Conservation (phyloP, 108 stramenopile genomes). For the Schizochytrium sp. region DNA sequence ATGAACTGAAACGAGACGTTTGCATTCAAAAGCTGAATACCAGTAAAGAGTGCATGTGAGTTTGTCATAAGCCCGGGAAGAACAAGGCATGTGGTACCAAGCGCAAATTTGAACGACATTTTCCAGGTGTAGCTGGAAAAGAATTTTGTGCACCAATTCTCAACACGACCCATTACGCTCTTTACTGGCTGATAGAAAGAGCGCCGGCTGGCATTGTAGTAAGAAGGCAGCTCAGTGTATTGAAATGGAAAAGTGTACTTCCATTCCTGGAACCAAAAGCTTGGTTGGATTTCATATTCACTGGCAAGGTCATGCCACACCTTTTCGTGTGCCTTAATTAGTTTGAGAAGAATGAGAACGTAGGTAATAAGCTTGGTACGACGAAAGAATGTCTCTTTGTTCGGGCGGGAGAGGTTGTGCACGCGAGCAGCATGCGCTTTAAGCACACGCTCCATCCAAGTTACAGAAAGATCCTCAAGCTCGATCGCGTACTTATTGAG, state of each 20-base stretch:
- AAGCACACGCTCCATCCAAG: conserved; percentile 18
- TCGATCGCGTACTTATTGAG: conserved; percentile 7
- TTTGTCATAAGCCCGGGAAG: not conserved
- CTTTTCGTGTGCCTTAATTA: not conserved
- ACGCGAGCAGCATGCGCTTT: not conserved
- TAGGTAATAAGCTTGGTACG: conserved; percentile 51
- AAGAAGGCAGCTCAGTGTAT: not conserved
- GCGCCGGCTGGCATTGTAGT: not conserved
- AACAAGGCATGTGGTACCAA: conserved; percentile 16
- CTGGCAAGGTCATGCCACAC: not conserved
- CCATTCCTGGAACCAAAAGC: not conserved
- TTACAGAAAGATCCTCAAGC: not conserved
- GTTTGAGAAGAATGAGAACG: conserved; percentile 40
- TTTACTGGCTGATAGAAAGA: not conserved
- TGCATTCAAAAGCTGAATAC: conserved; percentile 27
- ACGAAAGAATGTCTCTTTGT: not conserved
- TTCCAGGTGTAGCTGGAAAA: conserved; percentile 14
- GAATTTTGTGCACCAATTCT: not conserved
- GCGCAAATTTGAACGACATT: conserved; percentile 37
- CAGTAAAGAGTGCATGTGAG: not conserved
- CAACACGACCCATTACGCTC: not conserved
- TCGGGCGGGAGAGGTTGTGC: not conserved
- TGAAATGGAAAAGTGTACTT: not conserved
- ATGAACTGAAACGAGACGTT: conserved; percentile 42
- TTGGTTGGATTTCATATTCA: not conserved